A percentile compares a stretch with the other conserved stretches of the same genome.
phyloP scores from a whole-genome alignment of 306 rosid species.

The Quercus alba region DNA sequence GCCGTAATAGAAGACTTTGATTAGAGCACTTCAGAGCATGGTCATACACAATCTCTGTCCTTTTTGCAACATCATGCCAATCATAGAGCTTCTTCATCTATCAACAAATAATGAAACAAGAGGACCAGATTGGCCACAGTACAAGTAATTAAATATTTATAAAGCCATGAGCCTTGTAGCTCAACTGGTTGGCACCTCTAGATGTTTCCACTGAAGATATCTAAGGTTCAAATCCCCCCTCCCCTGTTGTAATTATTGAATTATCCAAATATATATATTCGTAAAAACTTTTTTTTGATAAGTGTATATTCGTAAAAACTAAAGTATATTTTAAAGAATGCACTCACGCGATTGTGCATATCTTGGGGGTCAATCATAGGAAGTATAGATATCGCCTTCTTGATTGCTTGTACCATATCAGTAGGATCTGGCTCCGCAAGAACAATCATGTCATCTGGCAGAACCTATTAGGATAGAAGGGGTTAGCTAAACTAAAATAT shows the following conservation, averaged over 20 bases:
- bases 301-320: not conserved
- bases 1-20: constrained; percentile 65
- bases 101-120: not conserved
- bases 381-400: constrained; percentile 64
- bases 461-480: constrained; percentile 55
- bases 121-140: constrained; percentile 9
- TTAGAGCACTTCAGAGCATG: constrained; percentile 65
- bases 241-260: too few relatives aligned
- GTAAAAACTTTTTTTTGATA: too few relatives aligned
- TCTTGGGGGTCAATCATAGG: constrained; percentile 77
- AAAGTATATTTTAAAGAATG: constrained; percentile 1
- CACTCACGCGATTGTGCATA: constrained; percentile 84
- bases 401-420: constrained; percentile 80
- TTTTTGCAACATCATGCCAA: constrained; percentile 89
- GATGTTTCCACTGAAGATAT: too few relatives aligned
- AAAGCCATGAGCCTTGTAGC: not conserved
- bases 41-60: constrained; percentile 86
- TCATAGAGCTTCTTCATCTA: constrained; percentile 77
- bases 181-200: too few relatives aligned
- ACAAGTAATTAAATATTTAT: constrained; percentile 9
- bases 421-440: constrained; percentile 84
- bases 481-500: constrained; percentile 1
- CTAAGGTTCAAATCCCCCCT: too few relatives aligned
- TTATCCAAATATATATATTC: too few relatives aligned
- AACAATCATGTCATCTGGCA: constrained; percentile 91